Evolutionary conservation across 164 flowering plant genomes (phyloP).

Genomic region (Akebia trifoliata): DNA sequence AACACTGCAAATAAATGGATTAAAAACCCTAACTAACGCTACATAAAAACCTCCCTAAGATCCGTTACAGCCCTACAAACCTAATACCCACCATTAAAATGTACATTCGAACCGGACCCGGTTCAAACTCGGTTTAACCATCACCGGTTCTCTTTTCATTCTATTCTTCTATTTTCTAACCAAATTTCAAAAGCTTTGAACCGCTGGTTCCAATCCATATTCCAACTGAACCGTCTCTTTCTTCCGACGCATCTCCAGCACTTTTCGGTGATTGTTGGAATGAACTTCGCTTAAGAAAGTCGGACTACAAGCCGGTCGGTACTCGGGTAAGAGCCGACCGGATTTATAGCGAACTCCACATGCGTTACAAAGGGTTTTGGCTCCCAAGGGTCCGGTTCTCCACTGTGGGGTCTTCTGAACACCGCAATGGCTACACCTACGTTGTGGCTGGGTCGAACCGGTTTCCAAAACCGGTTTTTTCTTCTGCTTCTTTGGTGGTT

Average conservation of each 20-base stretch:
- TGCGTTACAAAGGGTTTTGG: conserved; percentile 88
- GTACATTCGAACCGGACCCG: conserved; percentile 17
- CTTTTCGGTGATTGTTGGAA: conserved; percentile 81
- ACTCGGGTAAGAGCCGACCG: conserved; percentile 84
- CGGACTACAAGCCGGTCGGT: conserved; percentile 87
- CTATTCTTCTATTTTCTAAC: not conserved
- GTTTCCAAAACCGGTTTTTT: conserved; percentile 22
- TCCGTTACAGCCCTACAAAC: conserved; percentile 15
- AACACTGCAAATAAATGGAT: conserved; percentile 6
- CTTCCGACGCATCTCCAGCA: conserved; percentile 64
- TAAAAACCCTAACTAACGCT: not conserved
- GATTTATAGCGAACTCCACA: conserved; percentile 92
- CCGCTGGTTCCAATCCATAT: conserved; percentile 20
- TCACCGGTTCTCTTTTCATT: not conserved
- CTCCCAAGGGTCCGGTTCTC: conserved; percentile 84
- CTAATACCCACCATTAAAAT: conserved; percentile 8
- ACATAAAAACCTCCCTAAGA: conserved; percentile 1
- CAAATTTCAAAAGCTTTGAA: conserved; percentile 29
- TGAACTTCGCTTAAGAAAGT: conserved; percentile 62
- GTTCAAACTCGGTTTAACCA: conserved; percentile 3
- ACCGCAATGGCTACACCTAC: conserved; percentile 74
- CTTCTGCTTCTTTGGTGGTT: conserved; percentile 43
- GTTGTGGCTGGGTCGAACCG: conserved; percentile 19
- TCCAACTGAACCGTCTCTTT: conserved; percentile 37
- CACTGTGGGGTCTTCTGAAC: conserved; percentile 90